Percentiles rank a stretch among this genome's conserved stretches.
These are phyloP conservation scores for Gaeumannomyces tritici DNA, from an alignment of 2,329 filamentous ascomycete species.

Conservation along the genomic window DNA sequence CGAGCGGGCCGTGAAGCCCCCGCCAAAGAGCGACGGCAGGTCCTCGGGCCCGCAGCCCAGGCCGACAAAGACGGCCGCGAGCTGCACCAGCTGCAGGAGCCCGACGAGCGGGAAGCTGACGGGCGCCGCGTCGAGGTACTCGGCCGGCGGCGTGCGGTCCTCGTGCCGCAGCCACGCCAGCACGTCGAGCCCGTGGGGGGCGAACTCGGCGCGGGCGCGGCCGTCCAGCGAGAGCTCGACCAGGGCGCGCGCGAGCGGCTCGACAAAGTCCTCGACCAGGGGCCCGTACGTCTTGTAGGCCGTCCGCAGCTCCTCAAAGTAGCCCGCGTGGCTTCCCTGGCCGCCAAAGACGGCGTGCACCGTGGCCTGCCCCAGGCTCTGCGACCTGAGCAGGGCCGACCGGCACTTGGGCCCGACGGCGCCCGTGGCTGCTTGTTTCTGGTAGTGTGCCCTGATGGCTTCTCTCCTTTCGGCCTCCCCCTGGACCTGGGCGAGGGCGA, in stretches of 20 bases:
- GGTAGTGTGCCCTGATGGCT: conserved; percentile 89
- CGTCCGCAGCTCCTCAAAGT: conserved; percentile 93
- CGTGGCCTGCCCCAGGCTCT: conserved; percentile 70
- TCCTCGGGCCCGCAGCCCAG: conserved; percentile 83
- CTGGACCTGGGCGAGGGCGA: conserved; percentile 76
- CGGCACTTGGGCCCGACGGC: conserved; percentile 83
- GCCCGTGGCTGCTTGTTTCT: conserved; percentile 72
- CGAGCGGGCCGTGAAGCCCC: conserved; percentile 88
- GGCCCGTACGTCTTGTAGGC: conserved; percentile 85
- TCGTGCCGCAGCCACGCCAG: conserved; percentile 85
- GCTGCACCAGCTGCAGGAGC: conserved; percentile 90
- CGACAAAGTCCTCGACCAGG: conserved; percentile 79
- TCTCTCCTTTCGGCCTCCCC: conserved; percentile 87
- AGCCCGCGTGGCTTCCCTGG: conserved; percentile 98
- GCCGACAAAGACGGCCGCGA: conserved; percentile 85
- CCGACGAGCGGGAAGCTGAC: conserved; percentile 96
- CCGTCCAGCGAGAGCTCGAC: conserved; percentile 74
- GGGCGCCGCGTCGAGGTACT: conserved; percentile 88
- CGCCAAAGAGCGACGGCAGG: conserved; percentile 71
- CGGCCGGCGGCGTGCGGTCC: conserved; percentile 85
- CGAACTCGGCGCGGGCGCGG: conserved; percentile 89
- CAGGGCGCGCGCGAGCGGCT: conserved; percentile 71
- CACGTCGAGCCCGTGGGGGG: conserved; percentile 90
- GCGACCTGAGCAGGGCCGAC: conserved; percentile 83
- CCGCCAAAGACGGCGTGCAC: conserved; percentile 94